Conservation (phyloP, 2,329 filamentous ascomycete species). For the Rachicladosporium sp. region DNA sequence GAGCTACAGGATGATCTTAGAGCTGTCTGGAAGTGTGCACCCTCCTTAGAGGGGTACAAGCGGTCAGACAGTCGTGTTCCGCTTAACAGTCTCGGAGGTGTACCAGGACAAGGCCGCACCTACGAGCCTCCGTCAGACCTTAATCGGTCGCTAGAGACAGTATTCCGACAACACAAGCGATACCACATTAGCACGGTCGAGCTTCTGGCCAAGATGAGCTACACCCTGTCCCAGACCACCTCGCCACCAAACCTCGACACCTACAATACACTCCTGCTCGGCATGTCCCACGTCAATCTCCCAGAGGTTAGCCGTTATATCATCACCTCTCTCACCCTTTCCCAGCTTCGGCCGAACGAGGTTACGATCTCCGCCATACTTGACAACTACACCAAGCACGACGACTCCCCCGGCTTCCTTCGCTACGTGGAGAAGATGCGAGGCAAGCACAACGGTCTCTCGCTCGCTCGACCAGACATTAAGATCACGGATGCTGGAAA, state of each 20-base stretch:
- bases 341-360: slow-evolving; percentile 35
- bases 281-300: slow-evolving; percentile 37
- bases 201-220: slow-evolving; percentile 34
- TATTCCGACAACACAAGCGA: slow-evolving; percentile 14
- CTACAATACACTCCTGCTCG: slow-evolving; percentile 58
- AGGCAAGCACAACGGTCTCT: slow-evolving; percentile 26
- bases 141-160: slow-evolving; percentile 12
- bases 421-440: slow-evolving; percentile 31
- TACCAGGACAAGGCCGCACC: background rate
- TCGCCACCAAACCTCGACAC: slow-evolving; percentile 53
- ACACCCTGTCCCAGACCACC: slow-evolving; percentile 53
- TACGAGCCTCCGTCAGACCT: slow-evolving; percentile 13
- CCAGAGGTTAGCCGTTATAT: slow-evolving; percentile 16
- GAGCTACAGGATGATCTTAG: slow-evolving; percentile 2
- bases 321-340: slow-evolving; percentile 17
- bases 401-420: slow-evolving; percentile 24
- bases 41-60: slow-evolving; percentile 4
- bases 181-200: slow-evolving; percentile 8
- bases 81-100: slow-evolving; percentile 1
- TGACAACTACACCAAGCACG: slow-evolving; percentile 25
- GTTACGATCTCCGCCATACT: slow-evolving; percentile 30
- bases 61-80: background rate
- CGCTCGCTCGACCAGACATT: slow-evolving; percentile 28
- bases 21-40: background rate
- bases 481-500: slow-evolving; percentile 19